Conservation (phyloP, 1,284 basidiomycete species). For the Grifola frondosa region DNA sequence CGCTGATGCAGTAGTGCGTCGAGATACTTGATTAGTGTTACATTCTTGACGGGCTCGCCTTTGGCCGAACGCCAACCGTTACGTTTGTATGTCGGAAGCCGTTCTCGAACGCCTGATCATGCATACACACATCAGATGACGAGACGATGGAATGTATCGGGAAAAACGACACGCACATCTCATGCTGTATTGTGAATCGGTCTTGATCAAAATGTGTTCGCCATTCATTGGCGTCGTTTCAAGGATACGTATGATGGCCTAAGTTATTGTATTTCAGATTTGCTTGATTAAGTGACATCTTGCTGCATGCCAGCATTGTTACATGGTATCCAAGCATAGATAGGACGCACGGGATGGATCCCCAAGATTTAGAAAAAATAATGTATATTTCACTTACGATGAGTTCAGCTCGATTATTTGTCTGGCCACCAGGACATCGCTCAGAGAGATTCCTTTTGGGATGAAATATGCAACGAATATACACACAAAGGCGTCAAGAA, state of each 20-base stretch:
- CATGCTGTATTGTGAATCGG: constrained; percentile 78
- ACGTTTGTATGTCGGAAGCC: constrained; percentile 62
- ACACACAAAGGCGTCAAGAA: not conserved
- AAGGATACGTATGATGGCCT: constrained; percentile 77
- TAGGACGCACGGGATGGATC: not conserved
- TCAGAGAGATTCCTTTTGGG: constrained; percentile 67
- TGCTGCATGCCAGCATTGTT: not conserved
- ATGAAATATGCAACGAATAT: not conserved
- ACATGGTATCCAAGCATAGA: not conserved
- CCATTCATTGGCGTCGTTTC: constrained; percentile 59
- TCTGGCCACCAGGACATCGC: constrained; percentile 79
- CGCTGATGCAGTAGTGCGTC: constrained; percentile 53
- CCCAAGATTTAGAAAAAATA: not conserved
- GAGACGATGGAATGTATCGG: not conserved
- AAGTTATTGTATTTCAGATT: not conserved
- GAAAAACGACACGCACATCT: constrained; percentile 46
- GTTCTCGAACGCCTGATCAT: constrained; percentile 55
- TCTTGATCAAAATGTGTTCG: constrained; percentile 63
- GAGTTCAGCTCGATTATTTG: constrained; percentile 87
- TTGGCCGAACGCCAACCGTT: constrained; percentile 49
- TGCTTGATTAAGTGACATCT: no score
- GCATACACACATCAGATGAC: not conserved
- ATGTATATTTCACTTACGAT: constrained; percentile 59
- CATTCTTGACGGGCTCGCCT: constrained; percentile 65
- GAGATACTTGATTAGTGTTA: constrained; percentile 61